These are phyloP conservation scores for Diplocarpon rosae DNA, from an alignment of 2,329 filamentous ascomycete genomes.

Conservation along the genomic window DNA sequence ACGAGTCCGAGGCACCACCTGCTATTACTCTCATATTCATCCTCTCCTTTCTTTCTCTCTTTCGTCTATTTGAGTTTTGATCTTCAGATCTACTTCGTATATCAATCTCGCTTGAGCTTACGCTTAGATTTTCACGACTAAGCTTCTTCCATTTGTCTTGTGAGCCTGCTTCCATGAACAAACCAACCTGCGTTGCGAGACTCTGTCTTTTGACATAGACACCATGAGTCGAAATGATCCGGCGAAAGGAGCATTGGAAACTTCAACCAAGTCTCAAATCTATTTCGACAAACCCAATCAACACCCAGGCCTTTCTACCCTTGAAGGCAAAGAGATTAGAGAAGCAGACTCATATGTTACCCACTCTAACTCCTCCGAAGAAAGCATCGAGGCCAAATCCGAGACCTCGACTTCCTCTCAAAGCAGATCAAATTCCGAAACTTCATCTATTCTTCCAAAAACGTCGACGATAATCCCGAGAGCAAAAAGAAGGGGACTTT, in stretches of 20 bases:
- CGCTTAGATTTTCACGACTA: background rate
- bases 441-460: conserved; percentile 32
- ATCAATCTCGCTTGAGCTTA: too few relatives aligned
- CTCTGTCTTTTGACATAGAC: background rate
- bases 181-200: too few relatives aligned
- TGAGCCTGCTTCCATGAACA: background rate
- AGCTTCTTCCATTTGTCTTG: background rate
- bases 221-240: conserved; percentile 4
- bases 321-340: conserved; percentile 9
- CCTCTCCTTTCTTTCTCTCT: too few relatives aligned
- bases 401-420: background rate
- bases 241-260: conserved; percentile 11
- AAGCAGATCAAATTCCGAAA: conserved; percentile 25
- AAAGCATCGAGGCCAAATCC: conserved; percentile 11
- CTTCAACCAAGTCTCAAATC: conserved; percentile 7
- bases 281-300: conserved; percentile 13
- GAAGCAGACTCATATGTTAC: conserved; percentile 8
- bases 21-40: too few relatives aligned
- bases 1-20: too few relatives aligned
- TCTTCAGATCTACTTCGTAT: too few relatives aligned
- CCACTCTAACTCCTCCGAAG: conserved; percentile 13
- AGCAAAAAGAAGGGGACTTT: conserved; percentile 54
- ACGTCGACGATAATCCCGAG: conserved; percentile 33
- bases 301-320: conserved; percentile 14
- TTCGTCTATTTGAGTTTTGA: too few relatives aligned